These are phyloP conservation scores for Eimeria tenella DNA, from an alignment of 169 alveolate genomes.

Conservation along the genomic window DNA sequence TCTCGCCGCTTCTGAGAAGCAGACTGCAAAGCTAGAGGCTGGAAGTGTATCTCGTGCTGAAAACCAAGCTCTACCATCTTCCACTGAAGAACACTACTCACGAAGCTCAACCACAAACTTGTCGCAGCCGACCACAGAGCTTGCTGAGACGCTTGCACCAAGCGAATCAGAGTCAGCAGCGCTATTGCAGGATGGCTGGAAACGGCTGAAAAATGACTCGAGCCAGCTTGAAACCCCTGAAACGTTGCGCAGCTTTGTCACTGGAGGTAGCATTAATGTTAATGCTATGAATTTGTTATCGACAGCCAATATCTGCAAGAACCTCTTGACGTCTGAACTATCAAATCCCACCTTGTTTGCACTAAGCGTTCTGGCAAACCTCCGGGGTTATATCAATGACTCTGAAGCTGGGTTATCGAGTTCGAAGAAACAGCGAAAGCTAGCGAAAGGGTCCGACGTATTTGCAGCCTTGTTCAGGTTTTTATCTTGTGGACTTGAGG, in stretches of 20 bases:
- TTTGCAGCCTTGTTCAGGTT: slow-evolving; percentile 13
- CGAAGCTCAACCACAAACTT: not conserved
- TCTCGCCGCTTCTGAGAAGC: slow-evolving; percentile 31
- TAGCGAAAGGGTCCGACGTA: slow-evolving; percentile 57
- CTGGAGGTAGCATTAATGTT: slow-evolving; percentile 32
- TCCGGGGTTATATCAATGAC: slow-evolving; percentile 60
- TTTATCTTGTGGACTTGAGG: slow-evolving; percentile 29
- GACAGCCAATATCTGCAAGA: slow-evolving; percentile 41
- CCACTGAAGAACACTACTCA: not conserved
- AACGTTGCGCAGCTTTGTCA: not conserved
- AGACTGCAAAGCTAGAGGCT: not conserved
- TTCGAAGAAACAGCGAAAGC: slow-evolving; percentile 27
- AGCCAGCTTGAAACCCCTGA: not conserved
- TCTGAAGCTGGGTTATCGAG: slow-evolving; percentile 53
- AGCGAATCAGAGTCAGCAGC: not conserved
- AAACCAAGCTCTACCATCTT: not conserved
- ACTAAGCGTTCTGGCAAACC: not conserved
- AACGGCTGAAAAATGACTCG: not conserved
- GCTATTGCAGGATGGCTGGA: not conserved
- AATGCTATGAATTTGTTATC: not conserved
- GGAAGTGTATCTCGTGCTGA: not conserved
- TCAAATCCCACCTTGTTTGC: slow-evolving; percentile 37
- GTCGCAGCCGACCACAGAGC: not conserved
- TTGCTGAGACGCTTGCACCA: not conserved
- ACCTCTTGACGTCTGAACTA: not conserved